phyloP scores from a whole-genome alignment of 129 eudicot species.

The Centella asiatica region DNA sequence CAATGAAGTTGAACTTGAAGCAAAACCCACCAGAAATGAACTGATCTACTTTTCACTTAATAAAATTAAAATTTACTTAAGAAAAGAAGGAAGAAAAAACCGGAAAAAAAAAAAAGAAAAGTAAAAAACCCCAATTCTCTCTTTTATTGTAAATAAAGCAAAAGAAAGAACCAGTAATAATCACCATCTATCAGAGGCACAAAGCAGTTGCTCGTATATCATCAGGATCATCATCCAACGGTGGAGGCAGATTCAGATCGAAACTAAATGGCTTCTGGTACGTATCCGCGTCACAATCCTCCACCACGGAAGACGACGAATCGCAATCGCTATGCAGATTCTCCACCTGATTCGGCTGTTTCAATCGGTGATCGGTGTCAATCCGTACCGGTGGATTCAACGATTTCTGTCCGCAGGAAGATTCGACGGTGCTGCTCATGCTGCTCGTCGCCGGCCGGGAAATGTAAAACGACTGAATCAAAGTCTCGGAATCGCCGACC shows the following conservation, averaged over 20 bases:
- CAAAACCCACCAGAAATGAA: no score
- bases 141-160: background rate
- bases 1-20: no score
- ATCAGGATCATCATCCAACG: conserved; percentile 30
- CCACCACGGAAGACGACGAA: conserved; percentile 51
- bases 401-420: conserved; percentile 41
- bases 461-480: conserved; percentile 16
- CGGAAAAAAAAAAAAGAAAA: background rate
- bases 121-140: background rate
- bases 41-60: no score
- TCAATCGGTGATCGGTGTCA: conserved; percentile 12
- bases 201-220: conserved; percentile 33
- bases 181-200: conserved; percentile 23
- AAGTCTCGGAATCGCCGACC: conserved; percentile 5
- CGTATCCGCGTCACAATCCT: conserved; percentile 24
- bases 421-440: conserved; percentile 59
- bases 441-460: conserved; percentile 43
- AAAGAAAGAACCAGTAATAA: conserved; percentile 12
- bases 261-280: conserved; percentile 33
- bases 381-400: conserved; percentile 10
- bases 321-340: conserved; percentile 54
- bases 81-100: no score
- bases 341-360: conserved; percentile 16
- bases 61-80: no score
- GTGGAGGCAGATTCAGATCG: conserved; percentile 50